A percentile compares a stretch with the other conserved stretches of the same genome.
These are phyloP conservation scores for Oldenlandia corymbosa DNA, from an alignment of 257 asterid genomes.

Conservation along the genomic window DNA sequence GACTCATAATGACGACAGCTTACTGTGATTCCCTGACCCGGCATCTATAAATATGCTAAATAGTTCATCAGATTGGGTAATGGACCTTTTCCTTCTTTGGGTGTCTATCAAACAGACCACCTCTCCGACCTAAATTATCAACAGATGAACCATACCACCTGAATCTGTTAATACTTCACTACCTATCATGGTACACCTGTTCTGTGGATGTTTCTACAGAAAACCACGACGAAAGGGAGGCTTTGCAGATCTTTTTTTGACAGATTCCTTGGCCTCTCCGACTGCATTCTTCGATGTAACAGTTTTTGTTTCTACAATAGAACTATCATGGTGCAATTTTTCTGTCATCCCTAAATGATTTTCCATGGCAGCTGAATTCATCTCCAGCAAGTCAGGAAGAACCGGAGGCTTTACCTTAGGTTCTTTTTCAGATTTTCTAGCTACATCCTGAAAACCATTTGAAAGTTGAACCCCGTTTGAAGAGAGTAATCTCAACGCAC, in stretches of 20 bases:
- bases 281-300: too few relatives aligned
- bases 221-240: constrained; percentile 63
- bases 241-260: constrained; percentile 26
- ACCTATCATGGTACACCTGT: constrained; percentile 20
- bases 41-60: too few relatives aligned
- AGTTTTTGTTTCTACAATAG: constrained; percentile 19
- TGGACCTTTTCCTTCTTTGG: too few relatives aligned
- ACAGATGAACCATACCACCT: constrained; percentile 8
- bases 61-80: too few relatives aligned
- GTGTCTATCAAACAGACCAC: too few relatives aligned
- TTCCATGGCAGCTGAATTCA: constrained; percentile 11
- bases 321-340: constrained; percentile 19
- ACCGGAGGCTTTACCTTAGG: constrained; percentile 48
- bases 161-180: constrained; percentile 16
- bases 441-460: constrained; percentile 19
- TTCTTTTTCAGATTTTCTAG: constrained; percentile 27
- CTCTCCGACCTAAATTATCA: not conserved
- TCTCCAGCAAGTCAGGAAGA: constrained; percentile 54
- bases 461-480: constrained; percentile 12
- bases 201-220: constrained; percentile 45
- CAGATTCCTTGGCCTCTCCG: constrained; percentile 29
- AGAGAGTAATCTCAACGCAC: constrained; percentile 4
- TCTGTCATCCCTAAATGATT: constrained; percentile 21
- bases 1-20: too few relatives aligned
- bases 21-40: too few relatives aligned